A percentile compares a stretch with the other conserved stretches of the same genome.
Evolutionary conservation across 306 rosid species (phyloP).

Genomic region (Trifolium subterraneum): DNA sequence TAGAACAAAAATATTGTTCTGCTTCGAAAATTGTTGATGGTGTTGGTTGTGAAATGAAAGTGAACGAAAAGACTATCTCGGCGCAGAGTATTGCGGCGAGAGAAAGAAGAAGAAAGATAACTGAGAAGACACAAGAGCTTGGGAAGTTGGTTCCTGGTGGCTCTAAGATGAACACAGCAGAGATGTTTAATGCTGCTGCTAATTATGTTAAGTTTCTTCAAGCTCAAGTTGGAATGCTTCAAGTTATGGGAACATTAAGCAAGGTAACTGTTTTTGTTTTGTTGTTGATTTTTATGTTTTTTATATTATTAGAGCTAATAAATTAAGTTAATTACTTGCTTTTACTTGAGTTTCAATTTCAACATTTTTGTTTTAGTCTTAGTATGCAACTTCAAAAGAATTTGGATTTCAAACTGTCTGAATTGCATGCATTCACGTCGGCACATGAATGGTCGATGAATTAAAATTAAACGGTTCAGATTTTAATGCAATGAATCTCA

Average conservation of each 20-base stretch:
- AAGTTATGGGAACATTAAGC: slow-evolving; percentile 45
- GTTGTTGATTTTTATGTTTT: background rate
- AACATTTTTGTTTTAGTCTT: background rate
- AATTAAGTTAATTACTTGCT: background rate
- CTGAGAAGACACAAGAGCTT: slow-evolving; percentile 80
- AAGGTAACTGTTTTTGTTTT: slow-evolving; percentile 29
- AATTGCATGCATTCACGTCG: no score
- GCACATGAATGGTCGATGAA: no score
- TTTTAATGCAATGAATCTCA: background rate
- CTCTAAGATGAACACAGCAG: slow-evolving; percentile 85
- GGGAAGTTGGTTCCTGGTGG: slow-evolving; percentile 83
- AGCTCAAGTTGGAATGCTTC: slow-evolving; percentile 67
- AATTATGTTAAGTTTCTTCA: slow-evolving; percentile 80
- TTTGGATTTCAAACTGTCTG: no score
- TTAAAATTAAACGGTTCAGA: no score
- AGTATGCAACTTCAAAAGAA: no score
- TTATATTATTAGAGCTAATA: background rate
- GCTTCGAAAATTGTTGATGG: background rate
- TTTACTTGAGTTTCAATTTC: background rate
- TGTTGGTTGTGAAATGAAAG: background rate
- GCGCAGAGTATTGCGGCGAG: slow-evolving; percentile 78
- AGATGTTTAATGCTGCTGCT: slow-evolving; percentile 77
- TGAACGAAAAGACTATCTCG: slow-evolving; percentile 36
- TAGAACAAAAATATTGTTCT: background rate
- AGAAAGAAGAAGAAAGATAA: slow-evolving; percentile 81